Evolutionary conservation across 78 protist species (phyloP), one percentile per base, ranked within the genome.

Genomic region (Dictyostelium brefeldianum): DNA sequence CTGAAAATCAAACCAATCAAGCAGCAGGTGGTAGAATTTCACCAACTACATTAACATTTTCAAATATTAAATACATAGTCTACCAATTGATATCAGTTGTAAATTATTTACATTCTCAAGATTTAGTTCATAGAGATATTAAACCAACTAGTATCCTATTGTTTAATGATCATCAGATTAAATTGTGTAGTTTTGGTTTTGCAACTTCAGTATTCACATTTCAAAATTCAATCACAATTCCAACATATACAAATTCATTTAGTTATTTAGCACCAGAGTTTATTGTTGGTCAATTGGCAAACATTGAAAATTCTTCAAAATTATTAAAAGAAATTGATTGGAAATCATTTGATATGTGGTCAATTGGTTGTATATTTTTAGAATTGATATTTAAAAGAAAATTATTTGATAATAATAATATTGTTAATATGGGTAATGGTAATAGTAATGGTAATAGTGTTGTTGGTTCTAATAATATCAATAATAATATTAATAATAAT

Each of bases 311-410:
- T 20, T 3, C 27, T 11, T 29, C 64, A 15, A 29, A 25, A 54
- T 17, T 12, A 20, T 31, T n/a, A 48, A 17, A 22, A 31, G 46
- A 48, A 12, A 53, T 87, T 15, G 83, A 87, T 64, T 87, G 92
- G 92, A 87, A 87, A 48, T 82, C 95, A 12, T 50, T 91, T 20
- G 95, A 91, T 43, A 56, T 91, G 80, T 91, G 95, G 95, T 79
- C 80, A 4, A 53, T 91, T 51, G 95, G 95, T 41, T 69, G 74
- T 14, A 73, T 91, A 8, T n/a, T 81, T 81, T 78, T 85, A 20
- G 95, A 91, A 57, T 8, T 91, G 29, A 12, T 80, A 17, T 84
- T 73, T 53, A 62, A 62, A 43, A 51, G 51, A 5, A 43, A 71
- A 47, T 29, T 84, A 27, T 74, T 84, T 25, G 20, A 43, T 25